Percentiles rank a stretch among this genome's conserved stretches.
These are phyloP conservation scores for Aegilops speltoides DNA, from an alignment of 176 grass and related monocot genomes.

Conservation along the genomic window DNA sequence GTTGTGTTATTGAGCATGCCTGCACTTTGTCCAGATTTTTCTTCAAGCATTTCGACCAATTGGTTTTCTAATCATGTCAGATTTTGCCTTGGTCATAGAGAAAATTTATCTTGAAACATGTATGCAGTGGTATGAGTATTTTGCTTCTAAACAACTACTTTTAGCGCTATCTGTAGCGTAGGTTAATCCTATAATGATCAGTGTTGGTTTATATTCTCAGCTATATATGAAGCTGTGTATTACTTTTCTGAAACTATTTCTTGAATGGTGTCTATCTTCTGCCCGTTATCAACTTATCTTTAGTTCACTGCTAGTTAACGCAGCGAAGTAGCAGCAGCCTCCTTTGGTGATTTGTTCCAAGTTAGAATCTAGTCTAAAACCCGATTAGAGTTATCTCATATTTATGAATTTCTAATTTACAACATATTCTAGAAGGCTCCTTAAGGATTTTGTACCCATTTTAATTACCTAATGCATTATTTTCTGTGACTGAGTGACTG, in stretches of 20 bases:
- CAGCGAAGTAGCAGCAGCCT: background rate
- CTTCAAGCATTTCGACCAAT: background rate
- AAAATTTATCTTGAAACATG: background rate
- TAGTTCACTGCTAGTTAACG: background rate
- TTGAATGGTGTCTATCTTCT: background rate
- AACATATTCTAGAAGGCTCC: background rate
- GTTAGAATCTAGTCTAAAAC: background rate
- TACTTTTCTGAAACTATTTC: background rate
- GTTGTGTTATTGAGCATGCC: conserved; percentile 6
- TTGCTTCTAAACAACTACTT: background rate
- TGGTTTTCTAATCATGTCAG: background rate
- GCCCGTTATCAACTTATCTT: background rate
- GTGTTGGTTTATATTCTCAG: background rate
- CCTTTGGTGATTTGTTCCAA: background rate
- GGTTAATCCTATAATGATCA: background rate
- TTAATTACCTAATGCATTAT: background rate
- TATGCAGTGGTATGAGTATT: background rate
- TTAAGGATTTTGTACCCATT: background rate
- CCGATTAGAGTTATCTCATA: background rate
- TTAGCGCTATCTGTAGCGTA: background rate
- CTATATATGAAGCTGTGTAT: background rate
- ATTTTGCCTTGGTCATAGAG: background rate
- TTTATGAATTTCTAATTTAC: background rate
- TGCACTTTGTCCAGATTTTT: background rate
- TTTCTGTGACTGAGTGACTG: background rate